Percentiles rank a stretch among this genome's conserved stretches.
phyloP scores from a whole-genome alignment of 208 protist species.

The Zelonia costaricensis region DNA sequence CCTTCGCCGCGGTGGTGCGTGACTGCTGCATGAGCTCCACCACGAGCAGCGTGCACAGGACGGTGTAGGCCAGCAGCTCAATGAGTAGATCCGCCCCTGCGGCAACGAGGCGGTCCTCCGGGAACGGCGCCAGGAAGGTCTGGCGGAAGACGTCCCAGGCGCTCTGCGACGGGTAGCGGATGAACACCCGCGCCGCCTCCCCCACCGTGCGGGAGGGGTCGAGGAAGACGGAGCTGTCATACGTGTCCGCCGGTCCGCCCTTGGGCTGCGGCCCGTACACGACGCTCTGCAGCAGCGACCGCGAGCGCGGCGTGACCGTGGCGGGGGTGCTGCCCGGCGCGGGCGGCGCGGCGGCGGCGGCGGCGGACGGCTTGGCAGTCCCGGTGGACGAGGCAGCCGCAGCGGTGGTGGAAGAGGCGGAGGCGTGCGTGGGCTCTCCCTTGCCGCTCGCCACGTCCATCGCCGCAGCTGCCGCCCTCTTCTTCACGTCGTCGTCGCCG shows the following conservation, averaged over 20 bases:
- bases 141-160: slow-evolving; percentile 73
- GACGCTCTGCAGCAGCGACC: slow-evolving; percentile 61
- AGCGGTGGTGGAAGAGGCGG: background rate
- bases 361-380: background rate
- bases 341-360: background rate
- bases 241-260: slow-evolving; percentile 35
- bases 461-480: slow-evolving; percentile 17
- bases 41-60: slow-evolving; percentile 63
- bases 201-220: slow-evolving; percentile 44
- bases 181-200: slow-evolving; percentile 68
- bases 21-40: slow-evolving; percentile 66
- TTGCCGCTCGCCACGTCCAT: slow-evolving; percentile 4
- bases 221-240: slow-evolving; percentile 57
- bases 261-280: slow-evolving; percentile 55
- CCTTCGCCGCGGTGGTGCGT: slow-evolving; percentile 49
- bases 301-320: slow-evolving; percentile 67
- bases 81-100: slow-evolving; percentile 80
- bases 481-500: slow-evolving; percentile 7
- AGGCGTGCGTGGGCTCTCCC: background rate
- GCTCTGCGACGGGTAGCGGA: slow-evolving; percentile 65
- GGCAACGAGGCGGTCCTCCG: slow-evolving; percentile 70
- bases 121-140: slow-evolving; percentile 68
- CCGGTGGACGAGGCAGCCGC: background rate
- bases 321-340: slow-evolving; percentile 8
- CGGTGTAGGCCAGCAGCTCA: slow-evolving; percentile 72